These are phyloP conservation scores for Ascochyta clinopodiicola DNA, from an alignment of 2,329 filamentous ascomycete species.

Conservation along the genomic window DNA sequence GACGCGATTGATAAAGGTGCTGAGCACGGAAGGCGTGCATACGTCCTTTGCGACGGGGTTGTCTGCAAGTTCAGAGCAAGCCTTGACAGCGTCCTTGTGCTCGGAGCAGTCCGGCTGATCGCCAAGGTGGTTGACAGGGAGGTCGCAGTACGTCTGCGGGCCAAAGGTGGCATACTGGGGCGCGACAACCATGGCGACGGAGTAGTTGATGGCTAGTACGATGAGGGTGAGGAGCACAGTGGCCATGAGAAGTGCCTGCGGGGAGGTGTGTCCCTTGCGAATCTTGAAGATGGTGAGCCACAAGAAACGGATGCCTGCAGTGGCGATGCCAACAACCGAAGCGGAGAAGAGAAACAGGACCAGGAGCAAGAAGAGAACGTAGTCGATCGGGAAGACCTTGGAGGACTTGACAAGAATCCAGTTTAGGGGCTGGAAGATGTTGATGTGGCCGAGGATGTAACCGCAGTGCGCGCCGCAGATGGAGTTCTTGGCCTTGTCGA, in stretches of 20 bases:
- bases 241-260: slow-evolving; percentile 88
- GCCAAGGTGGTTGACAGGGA: slow-evolving; percentile 66
- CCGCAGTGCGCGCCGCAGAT: slow-evolving; percentile 89
- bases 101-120: slow-evolving; percentile 77
- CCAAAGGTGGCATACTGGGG: slow-evolving; percentile 95
- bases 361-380: slow-evolving; percentile 83
- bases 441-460: slow-evolving; percentile 86
- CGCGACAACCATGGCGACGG: slow-evolving; percentile 89
- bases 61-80: slow-evolving; percentile 79
- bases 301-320: slow-evolving; percentile 91
- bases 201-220: slow-evolving; percentile 90
- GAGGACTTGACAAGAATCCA: slow-evolving; percentile 84
- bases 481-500: slow-evolving; percentile 97
- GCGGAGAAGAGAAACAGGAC: slow-evolving; percentile 88
- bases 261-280: slow-evolving; percentile 84
- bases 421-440: slow-evolving; percentile 95
- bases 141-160: slow-evolving; percentile 90
- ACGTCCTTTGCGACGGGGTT: slow-evolving; percentile 76
- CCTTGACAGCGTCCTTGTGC: slow-evolving; percentile 73
- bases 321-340: slow-evolving; percentile 84
- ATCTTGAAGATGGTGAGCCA: slow-evolving; percentile 95
- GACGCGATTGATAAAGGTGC: slow-evolving; percentile 90
- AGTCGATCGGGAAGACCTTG: slow-evolving; percentile 88
- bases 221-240: slow-evolving; percentile 91
- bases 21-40: slow-evolving; percentile 90